These are phyloP conservation scores for Immersiella caudata DNA, from an alignment of 495 filamentous ascomycete genomes.

Conservation along the genomic window DNA sequence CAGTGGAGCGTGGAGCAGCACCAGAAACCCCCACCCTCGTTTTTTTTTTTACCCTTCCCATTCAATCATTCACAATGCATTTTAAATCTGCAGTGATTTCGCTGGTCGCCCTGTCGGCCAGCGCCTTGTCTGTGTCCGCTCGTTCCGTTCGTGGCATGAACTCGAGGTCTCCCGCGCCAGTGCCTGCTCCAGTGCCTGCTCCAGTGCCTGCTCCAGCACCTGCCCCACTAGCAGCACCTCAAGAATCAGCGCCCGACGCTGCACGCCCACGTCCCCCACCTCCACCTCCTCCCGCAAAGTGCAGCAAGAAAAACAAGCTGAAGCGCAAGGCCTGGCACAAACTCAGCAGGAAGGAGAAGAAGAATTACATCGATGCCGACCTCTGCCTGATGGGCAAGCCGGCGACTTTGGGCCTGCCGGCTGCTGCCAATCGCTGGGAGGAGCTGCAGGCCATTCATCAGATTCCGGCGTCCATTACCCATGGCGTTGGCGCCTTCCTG, in stretches of 20 bases:
- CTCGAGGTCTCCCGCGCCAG: not conserved
- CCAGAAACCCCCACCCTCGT: too few relatives aligned
- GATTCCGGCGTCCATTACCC: constrained; percentile 7
- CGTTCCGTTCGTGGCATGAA: not conserved
- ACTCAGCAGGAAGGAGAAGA: constrained; percentile 12
- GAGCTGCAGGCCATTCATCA: constrained; percentile 17
- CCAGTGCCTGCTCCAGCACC: too few relatives aligned
- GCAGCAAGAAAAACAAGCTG: not conserved
- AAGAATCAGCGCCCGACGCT: too few relatives aligned
- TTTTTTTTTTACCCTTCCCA: too few relatives aligned
- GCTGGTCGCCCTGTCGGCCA: not conserved
- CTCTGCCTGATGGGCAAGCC: constrained; percentile 18
- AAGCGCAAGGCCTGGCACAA: constrained; percentile 11
- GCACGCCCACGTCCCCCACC: too few relatives aligned
- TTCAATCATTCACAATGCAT: not conserved
- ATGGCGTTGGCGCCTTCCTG: constrained; percentile 41
- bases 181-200: too few relatives aligned
- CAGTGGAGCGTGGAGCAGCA: too few relatives aligned
- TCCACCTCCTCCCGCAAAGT: not conserved
- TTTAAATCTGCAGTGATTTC: not conserved
- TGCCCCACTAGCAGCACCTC: too few relatives aligned
- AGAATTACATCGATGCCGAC: constrained; percentile 16
- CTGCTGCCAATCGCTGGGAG: constrained; percentile 7
- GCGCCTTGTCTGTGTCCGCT: not conserved
- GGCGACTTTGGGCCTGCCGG: not conserved